Conservation (phyloP, 2,329 filamentous ascomycete genomes). For the Colletotrichum abscissum region DNA sequence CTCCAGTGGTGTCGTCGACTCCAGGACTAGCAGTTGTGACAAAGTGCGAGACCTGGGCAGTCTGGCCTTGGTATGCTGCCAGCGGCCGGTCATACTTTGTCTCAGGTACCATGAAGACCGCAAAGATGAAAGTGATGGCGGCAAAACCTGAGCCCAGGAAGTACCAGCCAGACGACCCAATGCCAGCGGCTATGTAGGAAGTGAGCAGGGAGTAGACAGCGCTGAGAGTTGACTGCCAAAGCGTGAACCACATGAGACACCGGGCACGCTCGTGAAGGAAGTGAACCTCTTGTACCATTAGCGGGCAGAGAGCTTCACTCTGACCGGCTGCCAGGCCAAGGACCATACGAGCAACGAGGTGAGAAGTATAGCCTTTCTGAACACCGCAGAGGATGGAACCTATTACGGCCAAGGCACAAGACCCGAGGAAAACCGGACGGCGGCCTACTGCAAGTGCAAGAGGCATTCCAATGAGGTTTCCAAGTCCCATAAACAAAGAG, state of each 20-base stretch:
- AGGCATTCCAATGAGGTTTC: conserved; percentile 45
- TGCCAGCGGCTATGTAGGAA: conserved; percentile 52
- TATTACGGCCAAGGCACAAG: conserved; percentile 43
- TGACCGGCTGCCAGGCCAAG: conserved; percentile 53
- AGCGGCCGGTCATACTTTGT: conserved; percentile 53
- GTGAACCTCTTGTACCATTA: conserved; percentile 54
- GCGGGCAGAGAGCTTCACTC: conserved; percentile 53
- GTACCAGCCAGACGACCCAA: conserved; percentile 56
- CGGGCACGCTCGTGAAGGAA: conserved; percentile 55
- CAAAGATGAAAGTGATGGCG: conserved; percentile 46
- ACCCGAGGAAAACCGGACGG: conserved; percentile 45
- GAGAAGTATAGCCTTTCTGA: conserved; percentile 46
- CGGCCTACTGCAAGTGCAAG: conserved; percentile 48
- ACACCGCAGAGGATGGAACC: conserved; percentile 43
- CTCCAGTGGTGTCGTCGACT: conserved; percentile 31
- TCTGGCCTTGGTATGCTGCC: conserved; percentile 48
- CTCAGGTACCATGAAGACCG: conserved; percentile 54
- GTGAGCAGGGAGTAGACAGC: conserved; percentile 52
- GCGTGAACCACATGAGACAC: conserved; percentile 53
- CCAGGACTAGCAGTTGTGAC: conserved; percentile 35
- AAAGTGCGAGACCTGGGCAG: conserved; percentile 29
- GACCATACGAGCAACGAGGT: conserved; percentile 50
- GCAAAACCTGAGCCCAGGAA: conserved; percentile 50
- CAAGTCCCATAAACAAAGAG: conserved; percentile 44
- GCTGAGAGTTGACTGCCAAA: conserved; percentile 51